phyloP scores from a whole-genome alignment of 805 yeast genomes.

The Pichia ethanolica region DNA sequence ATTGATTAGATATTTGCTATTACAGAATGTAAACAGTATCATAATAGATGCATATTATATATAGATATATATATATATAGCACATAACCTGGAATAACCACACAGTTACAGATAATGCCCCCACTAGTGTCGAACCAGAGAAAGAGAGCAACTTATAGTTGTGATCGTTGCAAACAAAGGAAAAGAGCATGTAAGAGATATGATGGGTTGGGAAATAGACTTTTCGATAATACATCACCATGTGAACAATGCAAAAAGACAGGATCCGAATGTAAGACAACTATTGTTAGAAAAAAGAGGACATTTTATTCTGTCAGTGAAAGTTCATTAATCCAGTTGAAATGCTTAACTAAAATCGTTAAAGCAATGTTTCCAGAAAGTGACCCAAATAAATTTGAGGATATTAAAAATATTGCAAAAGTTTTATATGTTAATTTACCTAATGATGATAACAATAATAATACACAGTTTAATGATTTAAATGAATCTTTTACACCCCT shows the following conservation, averaged over 20 bases:
- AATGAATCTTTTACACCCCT: neutral
- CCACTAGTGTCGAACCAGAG: neutral
- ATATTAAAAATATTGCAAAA: constrained; percentile 25
- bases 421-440: constrained; percentile 18
- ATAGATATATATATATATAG: too few relatives aligned
- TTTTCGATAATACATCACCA: constrained; percentile 21
- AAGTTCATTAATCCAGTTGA: constrained; percentile 30
- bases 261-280: constrained; percentile 25
- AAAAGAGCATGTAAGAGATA: constrained; percentile 29
- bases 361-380: constrained; percentile 30
- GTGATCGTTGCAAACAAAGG: constrained; percentile 31
- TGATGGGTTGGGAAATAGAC: constrained; percentile 11
- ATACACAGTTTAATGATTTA: neutral
- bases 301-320: constrained; percentile 27
- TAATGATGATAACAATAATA: neutral
- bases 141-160: constrained; percentile 27
- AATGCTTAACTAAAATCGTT: constrained; percentile 26
- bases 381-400: constrained; percentile 30
- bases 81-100: too few relatives aligned
- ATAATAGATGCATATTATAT: too few relatives aligned
- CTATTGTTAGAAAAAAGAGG: constrained; percentile 27
- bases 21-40: too few relatives aligned
- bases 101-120: too few relatives aligned
- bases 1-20: too few relatives aligned
- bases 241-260: constrained; percentile 25